phyloP scores from a whole-genome alignment of 1,284 basidiomycete species.

The Pholiota adiposa region DNA sequence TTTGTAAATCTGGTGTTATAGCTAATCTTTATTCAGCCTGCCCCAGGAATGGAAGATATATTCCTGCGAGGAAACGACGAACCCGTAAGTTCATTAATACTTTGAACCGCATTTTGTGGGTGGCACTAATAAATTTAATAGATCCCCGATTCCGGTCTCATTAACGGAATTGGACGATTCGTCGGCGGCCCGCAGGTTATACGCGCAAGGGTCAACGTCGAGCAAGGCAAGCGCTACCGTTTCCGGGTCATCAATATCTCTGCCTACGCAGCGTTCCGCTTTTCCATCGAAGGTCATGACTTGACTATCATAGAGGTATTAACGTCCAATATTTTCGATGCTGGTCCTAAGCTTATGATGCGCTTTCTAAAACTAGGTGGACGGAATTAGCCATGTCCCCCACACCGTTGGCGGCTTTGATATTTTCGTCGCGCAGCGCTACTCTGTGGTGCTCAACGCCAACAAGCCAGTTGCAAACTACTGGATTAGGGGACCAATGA shows the following conservation, averaged over 20 bases:
- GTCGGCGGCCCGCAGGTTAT: conserved; percentile 37
- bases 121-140: conserved; percentile 15
- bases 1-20: not conserved
- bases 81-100: conserved; percentile 17
- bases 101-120: conserved; percentile 23
- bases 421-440: conserved; percentile 45
- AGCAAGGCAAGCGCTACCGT: conserved; percentile 42
- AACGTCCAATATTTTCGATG: too few relatives aligned
- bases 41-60: conserved; percentile 24
- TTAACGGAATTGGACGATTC: conserved; percentile 43
- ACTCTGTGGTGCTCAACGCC: conserved; percentile 40
- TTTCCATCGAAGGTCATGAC: conserved; percentile 46
- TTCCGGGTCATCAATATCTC: conserved; percentile 55
- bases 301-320: conserved; percentile 36
- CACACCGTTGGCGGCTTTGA: conserved; percentile 39
- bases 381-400: conserved; percentile 47
- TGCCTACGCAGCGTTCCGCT: conserved; percentile 36
- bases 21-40: conserved; percentile 8
- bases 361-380: conserved; percentile 39
- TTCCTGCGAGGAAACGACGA: conserved; percentile 28
- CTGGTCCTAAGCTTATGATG: too few relatives aligned
- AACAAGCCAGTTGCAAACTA: conserved; percentile 47
- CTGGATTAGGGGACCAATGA: conserved; percentile 39
- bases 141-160: conserved; percentile 33
- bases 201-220: conserved; percentile 38